Base-by-base conservation (phyloP, 257 asterid genomes). In the Ilex aquifolium region DNA sequence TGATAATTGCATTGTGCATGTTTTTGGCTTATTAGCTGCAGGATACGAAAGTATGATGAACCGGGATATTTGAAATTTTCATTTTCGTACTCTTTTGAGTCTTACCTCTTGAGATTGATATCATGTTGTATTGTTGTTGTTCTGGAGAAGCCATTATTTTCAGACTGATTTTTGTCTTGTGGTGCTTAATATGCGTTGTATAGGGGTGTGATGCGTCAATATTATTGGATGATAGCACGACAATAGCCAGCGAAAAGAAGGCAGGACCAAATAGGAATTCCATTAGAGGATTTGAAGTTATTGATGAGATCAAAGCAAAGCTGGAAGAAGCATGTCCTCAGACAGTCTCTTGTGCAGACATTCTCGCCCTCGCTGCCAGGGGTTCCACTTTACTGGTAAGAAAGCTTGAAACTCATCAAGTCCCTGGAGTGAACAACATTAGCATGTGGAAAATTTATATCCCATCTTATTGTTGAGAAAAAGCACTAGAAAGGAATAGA, bases 151-250 rank as follows among this genome's bases (percentile, higher is more conserved):
- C 10, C 10, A 14, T 12, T 30, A 46, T 4, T 27, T 49, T 3
- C 17, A 13, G 12, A n/a, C 14, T 30, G 3, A 31, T 62, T 5
- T 32, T 53, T 44, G 8, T 21, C 27, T 21, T 21, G 27, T 21
- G 27, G 27, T 21, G 27, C 27, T 21, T 21, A 21, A 21, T 21
- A 21, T 21, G 27, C 27, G 27, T 21, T 21, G 27, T 21, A 21
- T 16, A 90, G 97, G 95, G 95, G 0, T 90, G 97, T 42, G 95
- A 90, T 71, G 95, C 90, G 60, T 85, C 95, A 4, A 61, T 90
- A 17, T 59, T 90, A 68, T 75, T 87, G 40, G 95, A 87, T 57
- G 76, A 78, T n/a, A 74, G 78, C 63, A 29, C 39, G 6, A 69
- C 57, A 3, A 76, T 82, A 42, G 71, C 31, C 65, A 87, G 92